These are phyloP conservation scores for Dictyostelium brefeldianum DNA, from an alignment of 78 protist genomes.

Conservation along the genomic window DNA sequence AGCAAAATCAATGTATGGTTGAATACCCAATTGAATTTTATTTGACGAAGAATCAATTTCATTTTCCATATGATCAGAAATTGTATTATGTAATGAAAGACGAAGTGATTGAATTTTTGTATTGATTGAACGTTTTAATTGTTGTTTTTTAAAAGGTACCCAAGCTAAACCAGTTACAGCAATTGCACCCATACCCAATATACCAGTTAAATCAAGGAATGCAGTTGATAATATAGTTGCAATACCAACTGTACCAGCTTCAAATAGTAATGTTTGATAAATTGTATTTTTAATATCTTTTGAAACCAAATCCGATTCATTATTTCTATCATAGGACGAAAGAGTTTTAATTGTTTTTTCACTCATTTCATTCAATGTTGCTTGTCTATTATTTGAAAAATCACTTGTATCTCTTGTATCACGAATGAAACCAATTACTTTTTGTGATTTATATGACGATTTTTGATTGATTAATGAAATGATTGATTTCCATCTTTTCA, in stretches of 20 bases:
- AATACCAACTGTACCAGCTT: slow-evolving; percentile 67
- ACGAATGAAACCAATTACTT: slow-evolving; percentile 28
- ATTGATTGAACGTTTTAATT: slow-evolving; percentile 42
- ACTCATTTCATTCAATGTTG: slow-evolving; percentile 16
- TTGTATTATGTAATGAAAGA: not conserved
- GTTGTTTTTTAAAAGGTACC: slow-evolving; percentile 43
- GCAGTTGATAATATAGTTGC: slow-evolving; percentile 42
- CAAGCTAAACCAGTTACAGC: slow-evolving; percentile 64
- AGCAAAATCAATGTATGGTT: slow-evolving; percentile 39
- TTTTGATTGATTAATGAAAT: slow-evolving; percentile 46
- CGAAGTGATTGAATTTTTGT: slow-evolving; percentile 37
- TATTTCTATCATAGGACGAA: slow-evolving; percentile 14
- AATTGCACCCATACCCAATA: slow-evolving; percentile 55
- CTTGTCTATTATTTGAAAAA: slow-evolving; percentile 25
- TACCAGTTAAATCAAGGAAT: slow-evolving; percentile 58
- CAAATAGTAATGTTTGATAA: slow-evolving; percentile 44
- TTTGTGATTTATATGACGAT: slow-evolving; percentile 35
- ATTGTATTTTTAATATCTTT: slow-evolving; percentile 39
- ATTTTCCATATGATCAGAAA: slow-evolving; percentile 9
- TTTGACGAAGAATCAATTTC: slow-evolving; percentile 32
- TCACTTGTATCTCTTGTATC: slow-evolving; percentile 22
- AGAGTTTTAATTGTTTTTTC: slow-evolving; percentile 16
- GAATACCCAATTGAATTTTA: slow-evolving; percentile 51
- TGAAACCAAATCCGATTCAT: slow-evolving; percentile 17
- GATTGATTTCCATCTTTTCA: slow-evolving; percentile 53